These are phyloP conservation scores for Dipteronia dyeriana DNA, from an alignment of 345 rosid genomes.

Conservation along the genomic window DNA sequence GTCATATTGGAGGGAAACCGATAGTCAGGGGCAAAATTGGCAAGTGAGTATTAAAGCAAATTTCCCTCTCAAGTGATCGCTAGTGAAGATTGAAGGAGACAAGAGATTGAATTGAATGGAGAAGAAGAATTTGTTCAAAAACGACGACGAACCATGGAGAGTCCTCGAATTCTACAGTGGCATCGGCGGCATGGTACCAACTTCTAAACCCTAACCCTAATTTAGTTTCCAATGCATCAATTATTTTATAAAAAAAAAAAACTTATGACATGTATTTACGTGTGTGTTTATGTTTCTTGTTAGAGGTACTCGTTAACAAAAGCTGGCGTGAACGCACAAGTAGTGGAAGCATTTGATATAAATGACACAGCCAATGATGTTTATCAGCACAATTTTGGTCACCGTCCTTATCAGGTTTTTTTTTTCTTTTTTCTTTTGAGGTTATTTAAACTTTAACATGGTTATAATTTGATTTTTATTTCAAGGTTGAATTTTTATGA, in stretches of 20 bases:
- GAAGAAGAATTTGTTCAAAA: constrained; percentile 27
- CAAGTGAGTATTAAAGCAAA: neutral
- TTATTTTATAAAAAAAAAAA: too few species aligned
- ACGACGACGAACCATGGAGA: constrained; percentile 59
- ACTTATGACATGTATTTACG: neutral
- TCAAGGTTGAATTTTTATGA: neutral
- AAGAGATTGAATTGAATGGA: constrained; percentile 29
- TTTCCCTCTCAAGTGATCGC: neutral
- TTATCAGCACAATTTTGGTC: constrained; percentile 80
- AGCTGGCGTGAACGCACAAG: constrained; percentile 55
- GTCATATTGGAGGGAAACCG: too few species aligned
- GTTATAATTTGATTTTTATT: neutral
- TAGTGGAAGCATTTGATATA: constrained; percentile 86
- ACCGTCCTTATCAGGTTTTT: constrained; percentile 84
- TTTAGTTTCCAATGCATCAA: too few species aligned
- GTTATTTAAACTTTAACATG: neutral
- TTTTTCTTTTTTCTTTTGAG: neutral
- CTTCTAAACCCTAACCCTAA: constrained; percentile 1
- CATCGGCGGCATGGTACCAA: constrained; percentile 80
- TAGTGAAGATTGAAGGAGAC: neutral
- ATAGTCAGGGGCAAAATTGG: too few species aligned
- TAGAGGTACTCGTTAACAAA: constrained; percentile 77
- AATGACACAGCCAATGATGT: constrained; percentile 90
- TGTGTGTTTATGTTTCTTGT: constrained; percentile 1
- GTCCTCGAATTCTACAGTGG: constrained; percentile 95